A percentile compares a stretch with the other conserved stretches of the same genome.
phyloP scores from a whole-genome alignment of 208 protist genomes.

The Sergeia podlipaevii region DNA sequence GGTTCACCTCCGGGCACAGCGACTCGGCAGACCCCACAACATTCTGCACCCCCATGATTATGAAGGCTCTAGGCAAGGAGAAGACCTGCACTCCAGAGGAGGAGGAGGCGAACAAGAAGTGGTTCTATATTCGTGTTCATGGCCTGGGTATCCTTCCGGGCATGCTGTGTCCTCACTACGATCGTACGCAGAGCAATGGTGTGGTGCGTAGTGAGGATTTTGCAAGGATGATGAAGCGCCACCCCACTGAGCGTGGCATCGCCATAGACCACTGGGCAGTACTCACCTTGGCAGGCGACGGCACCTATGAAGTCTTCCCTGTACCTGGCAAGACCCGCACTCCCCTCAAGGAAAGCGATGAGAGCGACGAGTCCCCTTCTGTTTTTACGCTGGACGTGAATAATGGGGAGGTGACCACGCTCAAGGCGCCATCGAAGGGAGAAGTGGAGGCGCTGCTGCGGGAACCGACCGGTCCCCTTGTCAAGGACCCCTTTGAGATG shows the following conservation, averaged over 20 bases:
- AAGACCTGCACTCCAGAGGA: conserved; percentile 11
- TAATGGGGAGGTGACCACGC: conserved; percentile 20
- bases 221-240: conserved; percentile 80
- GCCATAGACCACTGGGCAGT: conserved; percentile 85
- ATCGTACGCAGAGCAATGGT: conserved; percentile 64
- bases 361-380: conserved; percentile 12
- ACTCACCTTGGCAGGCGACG: conserved; percentile 66
- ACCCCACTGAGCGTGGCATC: conserved; percentile 85
- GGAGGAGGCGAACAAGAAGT: conserved; percentile 17
- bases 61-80: conserved; percentile 12
- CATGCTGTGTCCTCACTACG: conserved; percentile 85
- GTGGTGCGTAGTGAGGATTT: conserved; percentile 78
- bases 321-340: conserved; percentile 44
- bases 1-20: conserved; percentile 87
- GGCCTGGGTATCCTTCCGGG: conserved; percentile 76
- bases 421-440: conserved; percentile 22
- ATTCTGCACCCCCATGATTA: conserved; percentile 53
- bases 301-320: conserved; percentile 59
- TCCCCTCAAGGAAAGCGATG: not conserved
- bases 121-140: conserved; percentile 86
- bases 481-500: conserved; percentile 77
- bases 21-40: conserved; percentile 85
- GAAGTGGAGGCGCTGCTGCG: conserved; percentile 47
- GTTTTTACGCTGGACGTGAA: conserved; percentile 71
- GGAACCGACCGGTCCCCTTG: conserved; percentile 43